Base-by-base conservation (phyloP, 805 yeast species). In the Metschnikowia henanensis region DNA sequence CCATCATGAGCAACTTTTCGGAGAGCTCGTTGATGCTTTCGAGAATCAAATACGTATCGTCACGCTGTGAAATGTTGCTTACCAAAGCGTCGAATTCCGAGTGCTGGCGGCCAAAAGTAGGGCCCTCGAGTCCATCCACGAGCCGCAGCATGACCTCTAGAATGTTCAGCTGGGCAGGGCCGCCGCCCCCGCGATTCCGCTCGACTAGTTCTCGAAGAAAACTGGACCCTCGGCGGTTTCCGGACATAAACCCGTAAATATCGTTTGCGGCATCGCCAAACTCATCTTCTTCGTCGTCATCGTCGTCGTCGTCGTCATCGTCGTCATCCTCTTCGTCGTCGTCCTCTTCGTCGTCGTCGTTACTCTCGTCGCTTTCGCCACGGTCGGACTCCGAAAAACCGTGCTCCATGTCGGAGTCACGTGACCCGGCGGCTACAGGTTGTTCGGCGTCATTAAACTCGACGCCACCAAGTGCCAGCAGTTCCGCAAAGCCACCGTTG, bases 21-120 rank as follows among this genome's bases (percentile, higher is more conserved):
- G 84, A 76, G 17, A 87, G 60, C 56, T 84, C 87, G 50, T 76
- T 81, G 39, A 86, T 62, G 2, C 83, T 76, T 55, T 84, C 91
- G 55, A 83, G 59, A 1, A 85, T 72, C 16, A 82, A 49, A 54
- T 71, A 84, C 0, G 88, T 74, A 55, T 84, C 87, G 2, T 76
- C 81, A 12, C 75, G 65, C 35, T 66, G 70, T 28, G 59, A 59
- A 29, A 78, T 56, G 30, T 68, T 70, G 12, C 62, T 56, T 2
- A 75, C 58, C 23, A 77, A 55, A 5, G 55, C 51, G 30, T 62
- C 66, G 38, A 67, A 61, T 43, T 68, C 74, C 4, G 53, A 46
- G 18, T 33, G 37, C 22, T 51, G 51, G 6, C 47, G 39, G 9
- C 50, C 49, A 15, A 49, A 39, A 3, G 43, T 17, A 6, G 57